A percentile compares a stretch with the other conserved stretches of the same genome.
phyloP scores from a whole-genome alignment of 1,139 yeast genomes.

The Eremothecium cymbalariae region DNA sequence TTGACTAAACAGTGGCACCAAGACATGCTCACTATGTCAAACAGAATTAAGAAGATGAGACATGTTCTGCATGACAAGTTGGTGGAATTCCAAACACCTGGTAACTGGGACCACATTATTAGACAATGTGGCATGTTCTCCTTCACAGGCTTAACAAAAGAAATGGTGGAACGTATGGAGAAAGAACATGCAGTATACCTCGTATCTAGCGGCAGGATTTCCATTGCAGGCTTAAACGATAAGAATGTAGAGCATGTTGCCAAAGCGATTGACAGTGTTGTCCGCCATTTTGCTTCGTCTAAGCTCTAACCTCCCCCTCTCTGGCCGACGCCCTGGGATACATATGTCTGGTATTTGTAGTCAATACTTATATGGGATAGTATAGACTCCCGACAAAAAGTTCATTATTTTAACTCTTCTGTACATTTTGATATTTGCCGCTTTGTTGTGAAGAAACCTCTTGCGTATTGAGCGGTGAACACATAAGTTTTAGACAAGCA shows the following conservation, averaged over 20 bases:
- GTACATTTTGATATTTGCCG: too few relatives aligned
- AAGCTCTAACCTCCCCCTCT: too few relatives aligned
- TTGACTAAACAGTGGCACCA: slow-evolving; percentile 74
- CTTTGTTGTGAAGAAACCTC: too few relatives aligned
- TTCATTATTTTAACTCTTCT: too few relatives aligned
- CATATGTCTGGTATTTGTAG: too few relatives aligned
- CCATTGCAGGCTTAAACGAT: slow-evolving; percentile 87
- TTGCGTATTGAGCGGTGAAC: too few relatives aligned
- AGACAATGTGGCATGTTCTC: slow-evolving; percentile 96
- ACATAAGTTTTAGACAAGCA: too few relatives aligned
- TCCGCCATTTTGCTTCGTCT: slow-evolving; percentile 38
- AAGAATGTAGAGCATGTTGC: slow-evolving; percentile 76
- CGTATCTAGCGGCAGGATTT: slow-evolving; percentile 82
- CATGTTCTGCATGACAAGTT: slow-evolving; percentile 52
- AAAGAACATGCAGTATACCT: slow-evolving; percentile 68
- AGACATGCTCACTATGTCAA: slow-evolving; percentile 83
- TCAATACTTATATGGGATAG: too few relatives aligned
- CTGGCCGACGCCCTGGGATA: too few relatives aligned
- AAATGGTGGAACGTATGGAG: slow-evolving; percentile 71
- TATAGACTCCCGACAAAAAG: too few relatives aligned
- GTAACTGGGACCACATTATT: slow-evolving; percentile 89
- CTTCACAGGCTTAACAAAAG: slow-evolving; percentile 74
- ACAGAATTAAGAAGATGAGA: slow-evolving; percentile 77
- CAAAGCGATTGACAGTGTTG: slow-evolving; percentile 72
- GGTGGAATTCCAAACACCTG: slow-evolving; percentile 65